Percentiles rank a stretch among this genome's conserved stretches.
Conservation (phyloP, 2,329 filamentous ascomycete genomes). For the Aureobasidium sp. region DNA sequence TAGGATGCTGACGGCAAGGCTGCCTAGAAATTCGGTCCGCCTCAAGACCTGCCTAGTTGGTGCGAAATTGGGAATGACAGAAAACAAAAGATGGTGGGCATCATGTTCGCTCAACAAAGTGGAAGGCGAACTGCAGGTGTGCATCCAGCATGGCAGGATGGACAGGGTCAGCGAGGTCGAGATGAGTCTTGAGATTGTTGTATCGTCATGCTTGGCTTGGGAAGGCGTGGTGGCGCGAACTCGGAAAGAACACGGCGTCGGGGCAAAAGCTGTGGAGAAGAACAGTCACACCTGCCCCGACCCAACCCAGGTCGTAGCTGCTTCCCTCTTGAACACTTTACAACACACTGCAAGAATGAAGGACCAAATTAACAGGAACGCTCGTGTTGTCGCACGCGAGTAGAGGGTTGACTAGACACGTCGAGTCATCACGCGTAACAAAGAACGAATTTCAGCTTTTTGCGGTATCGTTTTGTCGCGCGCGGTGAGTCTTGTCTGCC, state of each 20-base stretch:
- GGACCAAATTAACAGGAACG: neutral
- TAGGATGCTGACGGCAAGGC: neutral
- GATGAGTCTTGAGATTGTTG: neutral
- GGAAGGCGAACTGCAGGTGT: neutral
- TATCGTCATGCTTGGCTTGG: neutral
- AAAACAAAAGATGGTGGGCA: neutral
- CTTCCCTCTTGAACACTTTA: neutral
- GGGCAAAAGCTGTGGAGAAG: neutral
- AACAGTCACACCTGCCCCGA: neutral
- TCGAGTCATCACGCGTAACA: neutral
- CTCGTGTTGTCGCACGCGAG: neutral
- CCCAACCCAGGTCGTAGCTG: neutral
- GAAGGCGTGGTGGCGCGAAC: neutral
- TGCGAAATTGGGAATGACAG: neutral
- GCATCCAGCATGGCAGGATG: neutral
- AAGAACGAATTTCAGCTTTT: neutral
- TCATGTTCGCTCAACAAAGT: neutral
- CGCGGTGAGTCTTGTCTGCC: neutral
- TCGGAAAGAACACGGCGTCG: neutral
- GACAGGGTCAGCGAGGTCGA: neutral
- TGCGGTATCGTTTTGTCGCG: neutral
- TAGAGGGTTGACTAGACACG: neutral
- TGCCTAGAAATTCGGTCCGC: conserved; percentile 2
- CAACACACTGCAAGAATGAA: neutral
- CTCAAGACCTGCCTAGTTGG: neutral